Evolutionary conservation across 1,284 basidiomycete genomes (phyloP).

Genomic region (Leccinum fuscescens): DNA sequence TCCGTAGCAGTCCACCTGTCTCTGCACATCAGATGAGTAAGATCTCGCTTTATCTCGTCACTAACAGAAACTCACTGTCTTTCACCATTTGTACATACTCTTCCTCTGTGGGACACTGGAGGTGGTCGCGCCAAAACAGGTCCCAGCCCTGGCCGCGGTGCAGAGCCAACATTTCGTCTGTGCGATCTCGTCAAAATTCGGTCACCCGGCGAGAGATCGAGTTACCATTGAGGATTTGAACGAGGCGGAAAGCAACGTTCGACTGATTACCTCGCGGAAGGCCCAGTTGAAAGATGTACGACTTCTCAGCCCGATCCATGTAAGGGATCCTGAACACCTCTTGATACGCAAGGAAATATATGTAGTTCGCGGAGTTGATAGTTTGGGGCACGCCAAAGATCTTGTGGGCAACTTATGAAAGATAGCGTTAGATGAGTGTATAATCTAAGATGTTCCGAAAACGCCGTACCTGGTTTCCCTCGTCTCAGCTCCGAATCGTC

Average conservation of each 20-base stretch:
- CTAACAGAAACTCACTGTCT: constrained; percentile 55
- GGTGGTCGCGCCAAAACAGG: constrained; percentile 74
- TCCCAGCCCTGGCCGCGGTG: constrained; percentile 84
- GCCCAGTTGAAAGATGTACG: constrained; percentile 39
- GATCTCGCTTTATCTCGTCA: background rate
- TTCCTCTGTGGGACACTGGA: constrained; percentile 79
- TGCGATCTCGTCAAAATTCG: background rate
- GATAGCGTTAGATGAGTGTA: background rate
- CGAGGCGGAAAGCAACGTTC: constrained; percentile 39
- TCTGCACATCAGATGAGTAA: constrained; percentile 50
- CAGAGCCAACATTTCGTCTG: constrained; percentile 73
- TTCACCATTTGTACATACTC: constrained; percentile 85
- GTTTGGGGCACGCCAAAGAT: constrained; percentile 82
- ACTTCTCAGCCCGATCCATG: constrained; percentile 3
- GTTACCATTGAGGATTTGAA: constrained; percentile 69
- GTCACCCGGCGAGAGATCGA: background rate
- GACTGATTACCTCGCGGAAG: constrained; percentile 1
- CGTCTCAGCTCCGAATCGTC: constrained; percentile 75
- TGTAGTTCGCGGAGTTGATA: constrained; percentile 84
- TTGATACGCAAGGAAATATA: constrained; percentile 88
- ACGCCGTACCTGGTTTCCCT: constrained; percentile 62
- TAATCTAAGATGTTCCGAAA: background rate
- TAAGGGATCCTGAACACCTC: constrained; percentile 52
- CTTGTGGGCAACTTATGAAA: constrained; percentile 65
- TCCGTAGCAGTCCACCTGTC: constrained; percentile 90